Conservation (phyloP, 345 rosid genomes). For the Durio zibethinus region DNA sequence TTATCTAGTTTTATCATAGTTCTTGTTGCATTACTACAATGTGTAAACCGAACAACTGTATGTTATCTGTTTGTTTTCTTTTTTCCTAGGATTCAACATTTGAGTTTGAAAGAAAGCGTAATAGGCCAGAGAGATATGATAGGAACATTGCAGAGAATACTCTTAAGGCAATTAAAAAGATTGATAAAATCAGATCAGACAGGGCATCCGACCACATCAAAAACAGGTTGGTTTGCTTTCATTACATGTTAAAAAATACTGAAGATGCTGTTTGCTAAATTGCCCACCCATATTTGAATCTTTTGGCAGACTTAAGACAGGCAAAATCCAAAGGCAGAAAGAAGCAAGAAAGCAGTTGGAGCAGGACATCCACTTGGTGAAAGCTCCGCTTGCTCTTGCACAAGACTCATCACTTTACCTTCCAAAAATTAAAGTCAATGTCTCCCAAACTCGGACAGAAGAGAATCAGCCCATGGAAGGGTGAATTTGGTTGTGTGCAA, state of each 20-base stretch:
- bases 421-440: slow-evolving; percentile 58
- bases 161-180: slow-evolving; percentile 82
- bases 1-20: no score
- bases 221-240: slow-evolving; percentile 41
- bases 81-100: slow-evolving; percentile 68
- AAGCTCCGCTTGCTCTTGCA: slow-evolving; percentile 42
- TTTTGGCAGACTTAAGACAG: slow-evolving; percentile 54
- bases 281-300: background rate
- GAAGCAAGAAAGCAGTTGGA: slow-evolving; percentile 46
- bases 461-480: slow-evolving; percentile 75
- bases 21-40: background rate
- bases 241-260: background rate
- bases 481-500: slow-evolving; percentile 26
- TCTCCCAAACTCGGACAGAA: slow-evolving; percentile 33
- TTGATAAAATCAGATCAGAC: slow-evolving; percentile 60
- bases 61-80: slow-evolving; percentile 4
- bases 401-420: slow-evolving; percentile 38
- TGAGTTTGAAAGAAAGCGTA: slow-evolving; percentile 94
- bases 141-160: slow-evolving; percentile 71
- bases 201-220: slow-evolving; percentile 54
- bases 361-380: slow-evolving; percentile 46
- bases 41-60: no score
- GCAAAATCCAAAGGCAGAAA: slow-evolving; percentile 36
- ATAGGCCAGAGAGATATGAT: slow-evolving; percentile 94
- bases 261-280: background rate